Base-by-base conservation (phyloP, 2,329 filamentous ascomycete genomes). In the Aspergillus phoenicis region DNA sequence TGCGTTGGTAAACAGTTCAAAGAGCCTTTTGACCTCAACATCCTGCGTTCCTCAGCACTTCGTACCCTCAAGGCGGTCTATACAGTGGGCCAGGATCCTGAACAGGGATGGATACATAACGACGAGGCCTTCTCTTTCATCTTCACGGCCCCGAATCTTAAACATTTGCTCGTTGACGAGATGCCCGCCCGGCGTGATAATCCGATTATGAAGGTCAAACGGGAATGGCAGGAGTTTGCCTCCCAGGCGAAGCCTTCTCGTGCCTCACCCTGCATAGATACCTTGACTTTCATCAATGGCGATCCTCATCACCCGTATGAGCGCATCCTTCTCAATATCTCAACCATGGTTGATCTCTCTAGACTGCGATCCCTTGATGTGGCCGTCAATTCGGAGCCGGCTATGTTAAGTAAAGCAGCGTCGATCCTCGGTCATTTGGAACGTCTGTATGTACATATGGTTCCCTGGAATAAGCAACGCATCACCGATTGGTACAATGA, bases 111-210 rank as follows among this genome's bases (percentile, higher is more conserved):
- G 24, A 7, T 11, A 1, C 36, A 61, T 24, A 8, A 41, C 3
- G 22, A 39, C 26, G 41, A 61, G 5, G 22, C 51, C 4, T 28
- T 61, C 2, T n/a, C 39, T 5, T 57, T 61, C 6, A 22, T 54
- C 17, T 58, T 54, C 28, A 24, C 17, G 5, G 54, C 54, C 1
- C 59, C 59, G 0, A 28, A 36, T 5, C n/a, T 61, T 3, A 61
- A 61, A 11, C 54, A 61, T 33, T 36, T 61, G 15, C 30, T 58
- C 11, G 1, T 61, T 1, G 2, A 10, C 11, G n/a, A 5, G 5
- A 47, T 4, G 15, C 2, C 1, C 13, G 24, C 5, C 4, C 24
- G 11, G 1, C 0, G 4, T n/a, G 8, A n/a, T 1, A n/a, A 6
- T 10, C 17, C 22, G 6, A n/a, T 17, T 2, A 8, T 4, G 1